Conservation (phyloP, 305 asterid genomes). For the Fraxinus platypoda region DNA sequence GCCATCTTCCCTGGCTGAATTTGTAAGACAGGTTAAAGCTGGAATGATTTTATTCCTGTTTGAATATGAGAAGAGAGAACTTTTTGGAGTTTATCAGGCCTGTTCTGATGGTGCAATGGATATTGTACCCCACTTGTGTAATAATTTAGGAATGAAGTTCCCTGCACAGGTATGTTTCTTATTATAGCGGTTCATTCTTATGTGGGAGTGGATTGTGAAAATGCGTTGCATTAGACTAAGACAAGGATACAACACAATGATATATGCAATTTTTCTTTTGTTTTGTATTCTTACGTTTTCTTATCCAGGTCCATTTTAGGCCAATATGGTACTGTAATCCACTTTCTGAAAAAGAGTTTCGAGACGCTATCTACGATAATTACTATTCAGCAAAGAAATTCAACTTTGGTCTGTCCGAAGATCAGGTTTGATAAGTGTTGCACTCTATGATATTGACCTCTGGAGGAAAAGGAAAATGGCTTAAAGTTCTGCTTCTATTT, state of each 20-base stretch:
- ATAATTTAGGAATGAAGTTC: constrained; percentile 46
- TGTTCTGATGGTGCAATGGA: constrained; percentile 66
- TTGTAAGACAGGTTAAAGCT: constrained; percentile 58
- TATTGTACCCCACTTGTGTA: constrained; percentile 53
- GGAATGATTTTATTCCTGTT: constrained; percentile 84
- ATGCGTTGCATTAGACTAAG: neutral
- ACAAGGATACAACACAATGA: neutral
- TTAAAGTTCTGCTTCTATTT: constrained; percentile 26
- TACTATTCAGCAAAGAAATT: constrained; percentile 65
- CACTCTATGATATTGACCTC: constrained; percentile 10
- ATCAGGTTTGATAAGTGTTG: constrained; percentile 54
- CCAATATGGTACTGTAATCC: constrained; percentile 72
- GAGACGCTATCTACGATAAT: constrained; percentile 63
- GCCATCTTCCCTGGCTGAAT: constrained; percentile 50
- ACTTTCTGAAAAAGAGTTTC: constrained; percentile 64
- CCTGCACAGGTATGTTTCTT: constrained; percentile 67
- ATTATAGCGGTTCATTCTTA: neutral
- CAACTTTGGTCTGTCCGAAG: constrained; percentile 61
- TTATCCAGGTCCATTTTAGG: constrained; percentile 60
- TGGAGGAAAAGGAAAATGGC: constrained; percentile 14
- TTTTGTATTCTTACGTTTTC: constrained; percentile 19
- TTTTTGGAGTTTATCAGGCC: constrained; percentile 82
- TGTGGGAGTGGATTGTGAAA: neutral
- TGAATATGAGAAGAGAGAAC: constrained; percentile 63
- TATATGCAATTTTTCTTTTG: constrained; percentile 11